phyloP scores from a whole-genome alignment of 305 asterid genomes.

The Solanum hybrid region DNA sequence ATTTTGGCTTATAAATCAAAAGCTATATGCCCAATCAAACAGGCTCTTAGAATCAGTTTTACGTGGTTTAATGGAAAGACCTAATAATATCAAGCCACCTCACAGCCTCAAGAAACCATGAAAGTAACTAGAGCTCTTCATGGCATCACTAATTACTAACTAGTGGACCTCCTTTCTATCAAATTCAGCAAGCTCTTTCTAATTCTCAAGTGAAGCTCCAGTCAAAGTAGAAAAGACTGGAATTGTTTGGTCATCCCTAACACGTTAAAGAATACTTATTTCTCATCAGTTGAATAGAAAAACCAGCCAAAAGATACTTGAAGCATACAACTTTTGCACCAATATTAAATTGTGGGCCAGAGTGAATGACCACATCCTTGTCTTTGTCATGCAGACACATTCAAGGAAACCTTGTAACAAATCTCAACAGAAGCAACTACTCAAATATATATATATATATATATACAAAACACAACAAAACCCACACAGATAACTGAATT shows the following conservation, averaged over 20 bases:
- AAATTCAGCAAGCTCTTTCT: neutral
- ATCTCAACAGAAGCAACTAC: neutral
- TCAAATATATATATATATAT: too few relatives aligned
- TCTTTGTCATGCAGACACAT: neutral
- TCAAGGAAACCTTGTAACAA: neutral
- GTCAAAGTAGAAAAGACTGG: neutral
- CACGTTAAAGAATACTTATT: neutral
- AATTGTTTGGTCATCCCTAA: neutral
- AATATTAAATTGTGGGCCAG: neutral
- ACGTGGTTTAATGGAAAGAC: neutral
- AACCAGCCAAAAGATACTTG: neutral
- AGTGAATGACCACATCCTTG: neutral
- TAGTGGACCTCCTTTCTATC: neutral
- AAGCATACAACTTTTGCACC: neutral
- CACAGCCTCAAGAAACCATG: neutral
- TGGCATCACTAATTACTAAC: neutral
- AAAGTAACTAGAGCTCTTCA: neutral
- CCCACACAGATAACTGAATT: neutral
- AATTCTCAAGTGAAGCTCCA: slow-evolving; percentile 4
- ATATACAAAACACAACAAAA: neutral
- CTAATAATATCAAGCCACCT: neutral
- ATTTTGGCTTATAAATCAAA: neutral
- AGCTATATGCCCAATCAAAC: neutral
- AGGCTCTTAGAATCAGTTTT: neutral
- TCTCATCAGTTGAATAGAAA: neutral